Evolutionary conservation across 2,329 filamentous ascomycete species (phyloP), one percentile per base, ranked within the genome.

Genomic region (Paraphoma sp.): DNA sequence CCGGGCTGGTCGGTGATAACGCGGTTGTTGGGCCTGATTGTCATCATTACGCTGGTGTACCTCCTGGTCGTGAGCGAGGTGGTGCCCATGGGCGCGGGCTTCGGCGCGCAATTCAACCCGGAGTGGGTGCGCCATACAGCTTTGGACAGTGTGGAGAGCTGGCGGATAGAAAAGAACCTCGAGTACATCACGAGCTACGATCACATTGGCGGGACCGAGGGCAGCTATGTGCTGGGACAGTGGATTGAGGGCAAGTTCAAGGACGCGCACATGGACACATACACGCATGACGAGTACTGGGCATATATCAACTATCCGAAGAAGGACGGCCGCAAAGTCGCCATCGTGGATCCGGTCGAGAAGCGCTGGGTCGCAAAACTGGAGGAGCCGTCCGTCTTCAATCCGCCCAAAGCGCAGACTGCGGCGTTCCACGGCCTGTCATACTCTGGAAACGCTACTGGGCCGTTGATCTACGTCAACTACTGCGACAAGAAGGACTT

Each of bases 251-350:
- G 87, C 68, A 85, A 89, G 74, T 97, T 97, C 76, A 79, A 81
- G 63, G 84, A 83, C 48, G 88, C 89, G 45, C 85, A 86, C 4
- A 83, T 99, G 70, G 93, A 97, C 66, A 83, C 89, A 54, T 88
- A 96, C 28, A 80, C 82, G 48, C 83, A 92, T 69, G 90, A 96
- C 68, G 86, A 92, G 60, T 82, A 91, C 75, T 84, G 89, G 67
- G 93, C 96, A 14, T 98, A 97, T 73, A 81, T 98, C 69, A 98
- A 98, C 76, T 99, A 96, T 74, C 93, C 95, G 0, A 89, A 83
- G 61, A 79, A 84, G 29, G 89, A 86, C 57, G 95, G 94, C 11
- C 85, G 95, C 48, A 86, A 88, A 55, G 89, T 99, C 40, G 88
- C 93, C 59, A 91, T 99, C 48, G 81, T 97, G 59, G 87, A 89